Conservation (phyloP, 139 green algal species). For the Edaphochlamys debaryana region DNA sequence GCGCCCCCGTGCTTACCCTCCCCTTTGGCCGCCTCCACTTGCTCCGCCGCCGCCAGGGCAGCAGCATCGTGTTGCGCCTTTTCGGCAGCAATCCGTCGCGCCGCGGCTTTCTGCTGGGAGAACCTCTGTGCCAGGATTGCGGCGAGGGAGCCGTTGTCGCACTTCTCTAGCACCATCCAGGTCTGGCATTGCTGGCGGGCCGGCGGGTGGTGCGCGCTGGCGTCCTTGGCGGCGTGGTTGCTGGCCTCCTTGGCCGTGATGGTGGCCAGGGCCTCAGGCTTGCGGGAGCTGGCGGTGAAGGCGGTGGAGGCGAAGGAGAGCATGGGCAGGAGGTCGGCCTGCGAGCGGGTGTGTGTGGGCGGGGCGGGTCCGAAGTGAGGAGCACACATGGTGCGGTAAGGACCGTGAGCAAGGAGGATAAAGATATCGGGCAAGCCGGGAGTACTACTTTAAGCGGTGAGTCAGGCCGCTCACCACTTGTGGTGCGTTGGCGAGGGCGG, state of each 20-base stretch:
- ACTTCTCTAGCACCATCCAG: conserved; percentile 32
- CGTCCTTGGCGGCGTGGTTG: too few species aligned
- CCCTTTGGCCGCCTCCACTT: too few species aligned
- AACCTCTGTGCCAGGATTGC: conserved; percentile 4
- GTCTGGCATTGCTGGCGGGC: too few species aligned
- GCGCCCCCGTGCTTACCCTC: too few species aligned
- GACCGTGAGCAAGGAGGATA: neutral
- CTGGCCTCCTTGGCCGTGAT: too few species aligned
- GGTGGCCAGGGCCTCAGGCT: neutral
- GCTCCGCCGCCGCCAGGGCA: neutral
- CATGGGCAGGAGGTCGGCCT: conserved; percentile 6
- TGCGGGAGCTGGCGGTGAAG: neutral
- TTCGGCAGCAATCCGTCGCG: neutral
- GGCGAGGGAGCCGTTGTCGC: conserved; percentile 29
- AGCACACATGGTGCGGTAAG: too few species aligned
- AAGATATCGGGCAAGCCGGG: too few species aligned
- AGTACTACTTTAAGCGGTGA: too few species aligned
- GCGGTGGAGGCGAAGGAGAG: too few species aligned
- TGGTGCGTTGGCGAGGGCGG: neutral
- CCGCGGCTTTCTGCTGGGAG: neutral
- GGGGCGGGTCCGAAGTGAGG: too few species aligned
- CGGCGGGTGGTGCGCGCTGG: too few species aligned
- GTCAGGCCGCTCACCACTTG: conserved; percentile 11
- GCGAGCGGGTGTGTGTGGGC: neutral
- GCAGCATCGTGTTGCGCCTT: neutral